phyloP scores from a whole-genome alignment of 202 grass and related monocot genomes.

The Brachypodium distachyon region DNA sequence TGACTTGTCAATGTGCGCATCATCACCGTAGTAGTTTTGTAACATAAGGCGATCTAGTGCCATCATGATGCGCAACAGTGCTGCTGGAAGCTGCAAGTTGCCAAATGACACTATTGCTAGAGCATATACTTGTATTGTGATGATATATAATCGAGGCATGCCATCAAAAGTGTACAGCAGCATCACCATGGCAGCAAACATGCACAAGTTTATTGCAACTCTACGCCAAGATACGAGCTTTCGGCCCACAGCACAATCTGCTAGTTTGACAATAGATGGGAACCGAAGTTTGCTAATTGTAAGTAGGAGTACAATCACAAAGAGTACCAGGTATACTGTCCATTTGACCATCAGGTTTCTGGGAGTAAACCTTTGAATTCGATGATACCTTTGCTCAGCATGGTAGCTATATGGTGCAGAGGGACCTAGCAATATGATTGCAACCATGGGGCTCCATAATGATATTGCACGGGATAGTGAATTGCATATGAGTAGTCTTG shows the following conservation, averaged over 20 bases:
- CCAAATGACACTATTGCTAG: not conserved
- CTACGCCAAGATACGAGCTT: not conserved
- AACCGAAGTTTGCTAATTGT: not conserved
- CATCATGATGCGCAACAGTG: not conserved
- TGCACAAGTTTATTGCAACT: not conserved
- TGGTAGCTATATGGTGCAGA: accelerated
- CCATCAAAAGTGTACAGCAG: accelerated
- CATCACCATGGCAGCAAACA: not conserved
- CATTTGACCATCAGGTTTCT: too few relatives aligned
- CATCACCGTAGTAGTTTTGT: not conserved
- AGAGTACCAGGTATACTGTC: not conserved
- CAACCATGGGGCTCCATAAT: not conserved
- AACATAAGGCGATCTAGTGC: not conserved
- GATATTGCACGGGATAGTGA: not conserved
- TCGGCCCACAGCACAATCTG: not conserved
- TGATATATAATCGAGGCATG: accelerated
- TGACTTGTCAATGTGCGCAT: too few relatives aligned
- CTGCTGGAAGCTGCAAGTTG: not conserved
- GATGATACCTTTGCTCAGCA: too few relatives aligned
- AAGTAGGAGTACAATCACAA: not conserved
- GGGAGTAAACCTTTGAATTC: not conserved
- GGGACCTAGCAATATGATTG: not conserved
- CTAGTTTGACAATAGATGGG: not conserved
- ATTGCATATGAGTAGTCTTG: not conserved
- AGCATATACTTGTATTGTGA: accelerated